Percentiles rank a stretch among this genome's conserved stretches.
phyloP scores from a whole-genome alignment of 2,329 filamentous ascomycete genomes.

The Exserohilum rostratum region DNA sequence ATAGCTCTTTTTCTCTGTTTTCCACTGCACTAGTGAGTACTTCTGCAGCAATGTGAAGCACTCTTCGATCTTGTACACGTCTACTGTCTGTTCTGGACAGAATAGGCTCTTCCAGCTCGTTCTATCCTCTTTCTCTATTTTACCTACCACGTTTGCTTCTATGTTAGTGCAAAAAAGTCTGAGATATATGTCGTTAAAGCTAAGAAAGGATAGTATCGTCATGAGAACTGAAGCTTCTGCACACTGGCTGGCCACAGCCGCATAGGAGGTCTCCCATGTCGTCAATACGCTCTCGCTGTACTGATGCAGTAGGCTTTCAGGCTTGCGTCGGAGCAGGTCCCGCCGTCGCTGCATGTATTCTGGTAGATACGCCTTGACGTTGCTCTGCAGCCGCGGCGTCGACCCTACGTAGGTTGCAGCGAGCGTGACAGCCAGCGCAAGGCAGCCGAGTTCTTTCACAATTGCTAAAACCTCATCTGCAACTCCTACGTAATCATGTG shows the following conservation, averaged over 20 bases:
- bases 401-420: conserved; percentile 18
- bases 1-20: too few species aligned
- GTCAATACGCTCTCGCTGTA: conserved; percentile 32
- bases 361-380: conserved; percentile 19
- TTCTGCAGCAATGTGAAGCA: too few species aligned
- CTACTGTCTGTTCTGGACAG: too few species aligned
- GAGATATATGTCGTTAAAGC: conserved; percentile 19
- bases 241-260: conserved; percentile 16
- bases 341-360: conserved; percentile 21
- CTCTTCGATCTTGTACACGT: too few species aligned
- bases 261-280: conserved; percentile 28
- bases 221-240: conserved; percentile 20
- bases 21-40: too few species aligned
- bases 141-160: background rate
- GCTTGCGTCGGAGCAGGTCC: conserved; percentile 20
- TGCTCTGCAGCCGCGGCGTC: conserved; percentile 22
- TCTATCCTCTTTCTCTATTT: too few species aligned
- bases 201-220: conserved; percentile 10
- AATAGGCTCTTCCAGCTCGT: too few species aligned
- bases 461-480: conserved; percentile 15
- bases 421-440: conserved; percentile 28
- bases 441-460: conserved; percentile 25
- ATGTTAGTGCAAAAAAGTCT: conserved; percentile 7
- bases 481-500: background rate
- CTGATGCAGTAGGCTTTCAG: conserved; percentile 20